Percentiles rank a stretch among this genome's conserved stretches.
These are phyloP conservation scores for Diaporthe capsici DNA, from an alignment of 2,329 filamentous ascomycete genomes.

Conservation along the genomic window DNA sequence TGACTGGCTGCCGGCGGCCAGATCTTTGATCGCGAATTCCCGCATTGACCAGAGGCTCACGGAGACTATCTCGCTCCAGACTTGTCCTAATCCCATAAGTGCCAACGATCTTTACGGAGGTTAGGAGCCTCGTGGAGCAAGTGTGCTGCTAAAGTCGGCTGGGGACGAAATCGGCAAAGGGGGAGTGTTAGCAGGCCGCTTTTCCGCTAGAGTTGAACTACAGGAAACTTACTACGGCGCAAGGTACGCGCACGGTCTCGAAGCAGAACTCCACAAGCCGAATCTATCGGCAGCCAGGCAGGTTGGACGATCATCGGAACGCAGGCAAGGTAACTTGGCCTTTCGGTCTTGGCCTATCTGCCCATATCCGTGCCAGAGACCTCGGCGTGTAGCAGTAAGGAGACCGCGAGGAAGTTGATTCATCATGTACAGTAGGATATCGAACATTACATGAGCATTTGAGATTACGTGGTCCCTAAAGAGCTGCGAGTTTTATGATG, in stretches of 20 bases:
- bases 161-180: not conserved
- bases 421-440: too few relatives aligned
- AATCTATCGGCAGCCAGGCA: not conserved
- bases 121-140: not conserved
- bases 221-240: not conserved
- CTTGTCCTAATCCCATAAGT: not conserved
- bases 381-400: not conserved
- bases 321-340: not conserved
- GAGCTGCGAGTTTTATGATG: not conserved
- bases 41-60: constrained; percentile 10
- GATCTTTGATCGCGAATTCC: not conserved
- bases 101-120: not conserved
- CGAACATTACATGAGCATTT: not conserved
- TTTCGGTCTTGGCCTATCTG: not conserved
- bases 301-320: not conserved
- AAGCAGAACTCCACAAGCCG: not conserved
- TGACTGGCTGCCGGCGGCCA: constrained; percentile 13
- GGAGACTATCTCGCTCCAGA: not conserved
- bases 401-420: too few relatives aligned
- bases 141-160: constrained; percentile 1
- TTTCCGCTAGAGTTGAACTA: not conserved
- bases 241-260: constrained; percentile 2
- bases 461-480: too few relatives aligned
- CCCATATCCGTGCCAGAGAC: not conserved
- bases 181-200: not conserved